These are phyloP conservation scores for Candida sanyiensis DNA, from an alignment of 805 yeast genomes.

Conservation along the genomic window DNA sequence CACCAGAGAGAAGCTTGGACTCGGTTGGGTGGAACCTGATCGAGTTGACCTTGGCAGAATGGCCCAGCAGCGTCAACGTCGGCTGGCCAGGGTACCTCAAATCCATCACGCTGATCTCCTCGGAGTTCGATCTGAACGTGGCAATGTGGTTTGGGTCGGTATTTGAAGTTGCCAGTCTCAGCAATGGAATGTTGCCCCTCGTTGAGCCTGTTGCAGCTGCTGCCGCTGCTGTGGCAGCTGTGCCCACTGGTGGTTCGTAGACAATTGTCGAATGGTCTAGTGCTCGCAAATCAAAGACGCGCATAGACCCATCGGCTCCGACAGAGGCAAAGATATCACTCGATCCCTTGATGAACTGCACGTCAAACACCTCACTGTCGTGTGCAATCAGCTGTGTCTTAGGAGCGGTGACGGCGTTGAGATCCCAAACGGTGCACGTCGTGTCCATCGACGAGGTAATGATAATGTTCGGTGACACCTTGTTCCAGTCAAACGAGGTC, in stretches of 20 bases:
- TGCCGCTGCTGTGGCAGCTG: constrained; percentile 2
- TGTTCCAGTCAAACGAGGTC: constrained; percentile 92
- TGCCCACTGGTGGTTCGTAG: constrained; percentile 59
- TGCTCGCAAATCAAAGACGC: constrained; percentile 85
- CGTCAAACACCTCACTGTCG: constrained; percentile 92
- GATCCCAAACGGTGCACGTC: constrained; percentile 95
- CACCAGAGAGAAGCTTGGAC: constrained; percentile 55
- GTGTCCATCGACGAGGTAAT: constrained; percentile 91
- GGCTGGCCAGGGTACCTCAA: constrained; percentile 87
- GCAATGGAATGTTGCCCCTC: constrained; percentile 36
- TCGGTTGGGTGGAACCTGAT: constrained; percentile 81
- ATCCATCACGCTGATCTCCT: constrained; percentile 65
- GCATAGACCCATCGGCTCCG: constrained; percentile 91
- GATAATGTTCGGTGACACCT: constrained; percentile 57
- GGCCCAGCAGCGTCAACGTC: constrained; percentile 61
- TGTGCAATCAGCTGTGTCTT: constrained; percentile 95
- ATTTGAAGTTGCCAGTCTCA: constrained; percentile 73
- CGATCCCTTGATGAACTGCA: constrained; percentile 69
- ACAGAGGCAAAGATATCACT: constrained; percentile 83
- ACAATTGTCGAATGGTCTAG: constrained; percentile 92
- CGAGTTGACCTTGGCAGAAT: constrained; percentile 60
- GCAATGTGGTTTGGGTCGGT: constrained; percentile 80
- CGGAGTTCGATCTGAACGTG: constrained; percentile 67
- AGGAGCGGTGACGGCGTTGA: constrained; percentile 56
- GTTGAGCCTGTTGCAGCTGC: constrained; percentile 2